Evolutionary conservation across 2,329 filamentous ascomycete species (phyloP).

Genomic region (Alternaria solani): DNA sequence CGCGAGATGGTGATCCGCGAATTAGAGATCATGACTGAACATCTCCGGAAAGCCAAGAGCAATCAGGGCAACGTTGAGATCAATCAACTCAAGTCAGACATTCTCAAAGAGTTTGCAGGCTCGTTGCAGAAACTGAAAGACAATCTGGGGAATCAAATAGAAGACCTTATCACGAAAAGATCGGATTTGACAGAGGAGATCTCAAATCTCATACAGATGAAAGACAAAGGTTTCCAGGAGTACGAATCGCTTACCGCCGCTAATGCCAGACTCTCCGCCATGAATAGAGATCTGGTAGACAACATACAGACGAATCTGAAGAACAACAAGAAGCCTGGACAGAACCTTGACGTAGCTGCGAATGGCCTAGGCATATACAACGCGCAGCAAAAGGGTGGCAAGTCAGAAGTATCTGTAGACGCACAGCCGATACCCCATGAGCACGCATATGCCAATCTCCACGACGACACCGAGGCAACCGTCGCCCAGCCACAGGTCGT

Average conservation of each 20-base stretch:
- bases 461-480: conserved; percentile 69
- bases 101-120: conserved; percentile 68
- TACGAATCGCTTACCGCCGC: conserved; percentile 95
- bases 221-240: conserved; percentile 92
- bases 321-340: conserved; percentile 65
- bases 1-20: conserved; percentile 95
- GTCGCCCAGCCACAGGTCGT: conserved; percentile 86
- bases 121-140: conserved; percentile 77
- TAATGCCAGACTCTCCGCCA: conserved; percentile 90
- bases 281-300: conserved; percentile 95
- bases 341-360: conserved; percentile 56
- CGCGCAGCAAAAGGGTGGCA: conserved; percentile 47
- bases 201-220: conserved; percentile 79
- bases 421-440: conserved; percentile 50
- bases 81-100: conserved; percentile 70
- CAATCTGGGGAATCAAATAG: conserved; percentile 76
- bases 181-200: conserved; percentile 87
- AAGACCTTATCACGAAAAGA: conserved; percentile 87
- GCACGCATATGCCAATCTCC: conserved; percentile 53
- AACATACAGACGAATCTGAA: conserved; percentile 95
- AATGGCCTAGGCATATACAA: conserved; percentile 72
- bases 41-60: conserved; percentile 85
- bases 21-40: conserved; percentile 86
- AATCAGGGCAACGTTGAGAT: conserved; percentile 80
- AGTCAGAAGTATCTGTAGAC: conserved; percentile 52